phyloP scores from a whole-genome alignment of 2,329 filamentous ascomycete species.

The Fusarium metavorans region DNA sequence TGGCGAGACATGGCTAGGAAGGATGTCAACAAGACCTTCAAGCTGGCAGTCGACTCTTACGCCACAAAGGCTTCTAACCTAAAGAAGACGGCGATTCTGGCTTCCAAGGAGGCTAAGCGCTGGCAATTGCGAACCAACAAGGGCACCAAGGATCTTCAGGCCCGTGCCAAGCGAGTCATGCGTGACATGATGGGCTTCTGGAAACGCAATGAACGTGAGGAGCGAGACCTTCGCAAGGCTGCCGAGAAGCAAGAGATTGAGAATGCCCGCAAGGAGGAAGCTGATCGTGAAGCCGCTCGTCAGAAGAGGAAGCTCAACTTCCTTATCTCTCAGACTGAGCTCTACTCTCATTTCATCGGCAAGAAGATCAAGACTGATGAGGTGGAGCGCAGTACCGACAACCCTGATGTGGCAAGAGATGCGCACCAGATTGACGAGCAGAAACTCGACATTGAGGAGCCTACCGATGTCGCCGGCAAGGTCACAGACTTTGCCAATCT shows the following conservation, averaged over 20 bases:
- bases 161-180: slow-evolving; percentile 97
- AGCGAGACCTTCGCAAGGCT: slow-evolving; percentile 92
- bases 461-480: slow-evolving; percentile 70
- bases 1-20: slow-evolving; percentile 95
- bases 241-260: slow-evolving; percentile 97
- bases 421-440: slow-evolving; percentile 55
- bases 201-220: slow-evolving; percentile 98
- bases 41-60: slow-evolving; percentile 87
- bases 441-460: slow-evolving; percentile 63
- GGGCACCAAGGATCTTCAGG: slow-evolving; percentile 97
- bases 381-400: slow-evolving; percentile 89
- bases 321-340: slow-evolving; percentile 96
- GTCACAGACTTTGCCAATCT: slow-evolving; percentile 95
- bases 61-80: slow-evolving; percentile 93
- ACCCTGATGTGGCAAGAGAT: slow-evolving; percentile 74
- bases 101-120: slow-evolving; percentile 95
- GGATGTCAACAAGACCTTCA: slow-evolving; percentile 91
- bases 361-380: slow-evolving; percentile 99
- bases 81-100: slow-evolving; percentile 96
- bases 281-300: slow-evolving; percentile 94
- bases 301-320: slow-evolving; percentile 99
- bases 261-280: slow-evolving; percentile 95
- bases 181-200: slow-evolving; percentile 99
- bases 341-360: slow-evolving; percentile 99
- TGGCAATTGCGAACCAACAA: slow-evolving; percentile 99